Evolutionary conservation across 768 basidiomycete species (phyloP).

Genomic region (Hirschioporus abietinus): DNA sequence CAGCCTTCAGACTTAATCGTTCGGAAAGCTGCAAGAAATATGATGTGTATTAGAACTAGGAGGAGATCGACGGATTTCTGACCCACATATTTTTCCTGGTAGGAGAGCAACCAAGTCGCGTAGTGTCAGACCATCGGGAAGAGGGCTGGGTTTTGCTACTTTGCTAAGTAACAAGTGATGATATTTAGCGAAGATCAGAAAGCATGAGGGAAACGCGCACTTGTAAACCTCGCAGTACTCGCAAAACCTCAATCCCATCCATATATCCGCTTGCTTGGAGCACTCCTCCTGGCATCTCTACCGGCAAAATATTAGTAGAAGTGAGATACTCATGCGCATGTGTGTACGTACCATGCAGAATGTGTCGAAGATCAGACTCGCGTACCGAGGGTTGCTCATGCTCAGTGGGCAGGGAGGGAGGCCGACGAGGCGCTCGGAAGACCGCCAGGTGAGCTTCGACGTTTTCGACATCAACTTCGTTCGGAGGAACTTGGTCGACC

Average conservation of each 20-base stretch:
- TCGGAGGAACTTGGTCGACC: neutral
- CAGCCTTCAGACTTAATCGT: neutral
- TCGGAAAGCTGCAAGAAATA: neutral
- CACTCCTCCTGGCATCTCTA: too few species aligned
- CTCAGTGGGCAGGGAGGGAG: constrained; percentile 3
- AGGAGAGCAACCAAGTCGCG: neutral
- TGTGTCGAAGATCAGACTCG: constrained; percentile 4
- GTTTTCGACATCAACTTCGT: neutral
- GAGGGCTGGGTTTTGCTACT: too few species aligned
- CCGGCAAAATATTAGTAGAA: too few species aligned
- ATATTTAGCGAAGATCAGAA: neutral
- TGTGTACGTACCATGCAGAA: constrained; percentile 2
- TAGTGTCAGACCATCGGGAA: neutral
- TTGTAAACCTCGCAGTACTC: neutral
- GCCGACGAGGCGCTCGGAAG: neutral
- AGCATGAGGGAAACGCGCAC: neutral
- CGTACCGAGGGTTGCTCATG: constrained; percentile 6
- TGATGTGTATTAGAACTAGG: neutral
- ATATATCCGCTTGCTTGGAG: neutral
- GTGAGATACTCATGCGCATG: too few species aligned
- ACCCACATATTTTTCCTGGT: neutral
- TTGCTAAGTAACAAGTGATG: too few species aligned
- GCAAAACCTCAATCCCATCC: neutral
- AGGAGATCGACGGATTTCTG: neutral
- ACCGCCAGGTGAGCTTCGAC: neutral